These are phyloP conservation scores for Cucumis cinereus DNA, from an alignment of 306 rosid species.

Conservation along the genomic window DNA sequence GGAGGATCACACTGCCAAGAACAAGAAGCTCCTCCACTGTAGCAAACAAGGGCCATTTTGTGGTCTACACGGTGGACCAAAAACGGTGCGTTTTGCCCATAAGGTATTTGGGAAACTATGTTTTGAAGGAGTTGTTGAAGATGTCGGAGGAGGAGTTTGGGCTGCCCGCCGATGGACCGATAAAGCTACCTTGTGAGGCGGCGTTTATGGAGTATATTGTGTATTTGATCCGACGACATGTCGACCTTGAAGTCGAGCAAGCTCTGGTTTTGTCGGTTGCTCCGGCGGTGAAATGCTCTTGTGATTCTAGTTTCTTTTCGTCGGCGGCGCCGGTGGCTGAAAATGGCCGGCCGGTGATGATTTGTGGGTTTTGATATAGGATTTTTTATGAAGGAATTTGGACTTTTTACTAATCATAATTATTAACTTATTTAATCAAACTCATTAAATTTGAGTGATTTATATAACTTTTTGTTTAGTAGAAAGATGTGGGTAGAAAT, in stretches of 20 bases:
- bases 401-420: not conserved
- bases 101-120: constrained; percentile 7
- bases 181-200: constrained; percentile 30
- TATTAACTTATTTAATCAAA: not conserved
- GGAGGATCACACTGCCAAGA: not conserved
- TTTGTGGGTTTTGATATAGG: not conserved
- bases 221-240: constrained; percentile 16
- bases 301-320: not conserved
- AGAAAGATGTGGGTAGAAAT: no score
- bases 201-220: constrained; percentile 13
- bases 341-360: not conserved
- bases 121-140: constrained; percentile 13
- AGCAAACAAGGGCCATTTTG: constrained; percentile 15
- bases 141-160: constrained; percentile 24
- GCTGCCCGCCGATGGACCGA: constrained; percentile 13
- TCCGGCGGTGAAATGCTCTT: not conserved
- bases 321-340: not conserved
- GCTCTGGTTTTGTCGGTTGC: constrained; percentile 8
- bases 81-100: constrained; percentile 16
- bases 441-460: not conserved
- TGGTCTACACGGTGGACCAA: constrained; percentile 15
- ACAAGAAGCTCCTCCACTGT: not conserved
- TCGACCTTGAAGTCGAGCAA: constrained; percentile 8
- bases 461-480: no score
- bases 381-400: not conserved